Conservation (phyloP, 768 basidiomycete genomes). For the Pilatotrama ljubarskyi region DNA sequence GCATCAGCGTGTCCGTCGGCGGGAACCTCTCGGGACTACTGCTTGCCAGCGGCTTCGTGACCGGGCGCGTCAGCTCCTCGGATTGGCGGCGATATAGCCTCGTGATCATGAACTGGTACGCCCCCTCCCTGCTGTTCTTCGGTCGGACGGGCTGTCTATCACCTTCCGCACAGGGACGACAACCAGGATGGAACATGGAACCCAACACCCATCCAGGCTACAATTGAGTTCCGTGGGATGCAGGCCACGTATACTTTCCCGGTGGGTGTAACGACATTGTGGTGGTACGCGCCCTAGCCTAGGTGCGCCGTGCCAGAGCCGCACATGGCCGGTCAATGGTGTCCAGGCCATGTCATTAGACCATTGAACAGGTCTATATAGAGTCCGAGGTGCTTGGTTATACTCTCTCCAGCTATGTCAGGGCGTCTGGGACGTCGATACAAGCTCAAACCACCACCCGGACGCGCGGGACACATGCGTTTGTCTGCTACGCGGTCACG, state of each 20-base stretch:
- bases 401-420: no score
- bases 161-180: constrained; percentile 42
- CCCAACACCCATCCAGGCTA: constrained; percentile 53
- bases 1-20: constrained; percentile 66
- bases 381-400: no score
- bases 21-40: constrained; percentile 59
- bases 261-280: constrained; percentile 63
- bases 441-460: no score
- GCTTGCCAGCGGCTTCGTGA: constrained; percentile 63
- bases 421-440: no score
- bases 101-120: constrained; percentile 68
- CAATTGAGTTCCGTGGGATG: constrained; percentile 63
- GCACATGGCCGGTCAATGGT: no score
- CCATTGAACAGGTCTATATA: no score
- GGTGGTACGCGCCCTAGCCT: constrained; percentile 44
- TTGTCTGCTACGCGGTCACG: background rate
- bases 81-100: constrained; percentile 69
- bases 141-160: no score
- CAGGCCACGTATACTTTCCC: constrained; percentile 75
- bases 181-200: constrained; percentile 50
- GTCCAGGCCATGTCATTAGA: no score
- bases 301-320: background rate
- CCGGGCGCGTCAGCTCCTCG: constrained; percentile 47
- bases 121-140: background rate
- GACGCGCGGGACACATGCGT: background rate